These are phyloP conservation scores for Mollisia scopiformis DNA, from an alignment of 2,329 filamentous ascomycete species.

Conservation along the genomic window DNA sequence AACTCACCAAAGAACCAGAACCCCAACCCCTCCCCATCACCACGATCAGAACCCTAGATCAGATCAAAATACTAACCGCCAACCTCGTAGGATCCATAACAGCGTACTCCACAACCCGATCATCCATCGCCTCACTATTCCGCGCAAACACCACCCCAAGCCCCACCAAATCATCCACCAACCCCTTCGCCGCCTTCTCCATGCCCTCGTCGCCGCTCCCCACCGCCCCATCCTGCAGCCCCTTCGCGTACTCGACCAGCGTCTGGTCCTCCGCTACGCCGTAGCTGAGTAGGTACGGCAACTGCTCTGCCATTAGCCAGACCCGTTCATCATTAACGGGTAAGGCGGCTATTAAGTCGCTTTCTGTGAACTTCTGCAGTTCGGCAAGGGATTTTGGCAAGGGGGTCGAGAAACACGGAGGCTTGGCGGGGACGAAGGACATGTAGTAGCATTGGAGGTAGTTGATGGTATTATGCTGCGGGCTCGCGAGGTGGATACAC, in stretches of 20 bases:
- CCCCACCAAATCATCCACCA: not conserved
- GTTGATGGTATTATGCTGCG: constrained; percentile 54
- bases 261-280: constrained; percentile 44
- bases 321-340: constrained; percentile 45
- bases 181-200: not conserved
- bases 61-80: not conserved
- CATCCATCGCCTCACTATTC: not conserved
- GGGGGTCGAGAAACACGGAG: constrained; percentile 28
- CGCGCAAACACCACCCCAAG: not conserved
- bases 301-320: constrained; percentile 49
- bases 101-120: not conserved
- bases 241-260: constrained; percentile 25
- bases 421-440: constrained; percentile 49
- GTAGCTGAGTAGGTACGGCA: constrained; percentile 50
- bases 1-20: too few species aligned
- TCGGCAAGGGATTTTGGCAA: not conserved
- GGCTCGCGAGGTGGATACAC: constrained; percentile 55
- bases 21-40: too few species aligned
- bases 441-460: constrained; percentile 56
- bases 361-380: constrained; percentile 7
- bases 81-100: not conserved
- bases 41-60: not conserved
- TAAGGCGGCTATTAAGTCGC: constrained; percentile 36
- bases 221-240: not conserved
- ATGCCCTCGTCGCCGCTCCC: not conserved